These are phyloP conservation scores for Lolium multiflorum DNA, from an alignment of 176 grass and related monocot species.

Conservation along the genomic window DNA sequence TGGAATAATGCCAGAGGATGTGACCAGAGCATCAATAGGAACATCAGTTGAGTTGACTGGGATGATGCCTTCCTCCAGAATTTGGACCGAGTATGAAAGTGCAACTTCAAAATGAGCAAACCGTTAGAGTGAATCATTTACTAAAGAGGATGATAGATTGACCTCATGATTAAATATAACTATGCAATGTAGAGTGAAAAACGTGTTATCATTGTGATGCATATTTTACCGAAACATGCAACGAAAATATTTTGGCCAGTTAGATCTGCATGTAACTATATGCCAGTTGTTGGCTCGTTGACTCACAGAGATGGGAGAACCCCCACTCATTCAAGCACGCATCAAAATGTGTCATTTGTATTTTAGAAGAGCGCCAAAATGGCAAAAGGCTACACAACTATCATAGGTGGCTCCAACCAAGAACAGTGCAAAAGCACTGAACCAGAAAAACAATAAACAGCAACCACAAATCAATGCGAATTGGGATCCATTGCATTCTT, in stretches of 20 bases:
- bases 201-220: not conserved
- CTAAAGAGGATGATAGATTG: not conserved
- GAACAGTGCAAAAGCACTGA: not conserved
- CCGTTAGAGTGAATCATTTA: not conserved
- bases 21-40: slow-evolving; percentile 77
- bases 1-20: slow-evolving; percentile 67
- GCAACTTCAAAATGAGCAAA: slow-evolving; percentile 60
- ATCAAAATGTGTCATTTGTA: not conserved
- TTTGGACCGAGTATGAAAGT: slow-evolving; percentile 90
- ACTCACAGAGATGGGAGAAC: not conserved
- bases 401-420: not conserved
- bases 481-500: slow-evolving; percentile 14
- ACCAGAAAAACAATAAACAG: not conserved
- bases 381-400: not conserved
- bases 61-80: slow-evolving; percentile 70
- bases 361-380: not conserved
- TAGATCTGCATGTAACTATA: slow-evolving; percentile 6
- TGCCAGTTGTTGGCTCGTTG: not conserved
- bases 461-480: not conserved
- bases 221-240: not conserved
- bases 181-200: not conserved
- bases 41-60: slow-evolving; percentile 72
- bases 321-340: not conserved
- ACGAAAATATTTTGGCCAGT: not conserved
- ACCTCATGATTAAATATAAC: not conserved